Base-by-base conservation (phyloP, 2,329 filamentous ascomycete species). In the Phaeosphaeria sp. region DNA sequence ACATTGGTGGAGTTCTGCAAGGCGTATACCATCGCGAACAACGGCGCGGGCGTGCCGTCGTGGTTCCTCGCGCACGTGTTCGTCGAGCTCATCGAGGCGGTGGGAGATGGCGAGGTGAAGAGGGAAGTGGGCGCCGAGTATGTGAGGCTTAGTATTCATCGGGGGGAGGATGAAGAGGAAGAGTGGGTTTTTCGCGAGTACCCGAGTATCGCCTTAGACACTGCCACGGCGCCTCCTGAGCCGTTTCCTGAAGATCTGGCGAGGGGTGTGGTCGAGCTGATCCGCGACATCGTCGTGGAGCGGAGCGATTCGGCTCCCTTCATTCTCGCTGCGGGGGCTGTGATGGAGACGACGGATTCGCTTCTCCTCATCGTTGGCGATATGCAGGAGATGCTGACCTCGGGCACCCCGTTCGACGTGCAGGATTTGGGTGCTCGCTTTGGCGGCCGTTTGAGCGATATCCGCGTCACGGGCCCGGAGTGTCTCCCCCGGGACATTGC, bases 61-160 rank as follows among this genome's bases (percentile, higher is more conserved):
- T 68, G 56, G 49, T 53, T 64, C 5, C 44, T 66, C 6, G 61
- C 53, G 53, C 66, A 67, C 22, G 52, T 64, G 21, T 56, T 58
- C 30, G 3, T 65, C 3, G 49, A 43, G 2, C 18, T 69, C 22
- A 7, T 68, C 6, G 46, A 58, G 25, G 54, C 57, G 1, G 22
- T 63, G 8, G 6, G 25, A 0, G 60, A 57, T 9, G 18, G 63
- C 8, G 59, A 63, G 45, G 45, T 25, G 2, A 56, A 65, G 39
- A 48, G 47, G 2, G 57, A 27, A 9, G 18, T 64, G 20, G 17
- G 20, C 18, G 18, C 17, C 21, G 42, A 44, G 6, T 7, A 1
- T 6, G 42, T 44, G 42, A n/a, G 42, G 42, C 30, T 36, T 13
- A 13, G 15, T 13, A 36, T 36, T 7, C 30, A 43, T 43, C 40